Evolutionary conservation across 495 filamentous ascomycete species (phyloP).

Genomic region (Daldinia loculata): DNA sequence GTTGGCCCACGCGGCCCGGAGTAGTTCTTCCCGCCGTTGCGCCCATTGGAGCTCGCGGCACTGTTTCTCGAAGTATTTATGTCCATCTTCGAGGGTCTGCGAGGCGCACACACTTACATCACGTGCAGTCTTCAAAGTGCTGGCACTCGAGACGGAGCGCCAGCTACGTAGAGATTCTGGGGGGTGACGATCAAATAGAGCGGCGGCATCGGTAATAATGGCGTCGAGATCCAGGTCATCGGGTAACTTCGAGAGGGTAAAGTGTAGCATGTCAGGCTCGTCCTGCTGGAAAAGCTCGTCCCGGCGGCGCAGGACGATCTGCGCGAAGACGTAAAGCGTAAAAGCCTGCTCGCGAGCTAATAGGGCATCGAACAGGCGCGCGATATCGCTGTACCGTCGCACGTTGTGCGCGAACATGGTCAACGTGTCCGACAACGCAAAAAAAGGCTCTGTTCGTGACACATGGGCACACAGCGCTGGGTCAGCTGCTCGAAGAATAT

Average conservation of each 20-base stretch:
- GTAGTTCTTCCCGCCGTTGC: constrained; percentile 64
- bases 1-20: constrained; percentile 66
- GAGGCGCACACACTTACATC: constrained; percentile 50
- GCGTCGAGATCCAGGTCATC: constrained; percentile 82
- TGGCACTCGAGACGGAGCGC: constrained; percentile 72
- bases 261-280: constrained; percentile 95
- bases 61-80: constrained; percentile 70
- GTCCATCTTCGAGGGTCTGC: constrained; percentile 63
- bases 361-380: constrained; percentile 89
- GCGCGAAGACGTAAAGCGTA: constrained; percentile 88
- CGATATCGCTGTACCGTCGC: constrained; percentile 82
- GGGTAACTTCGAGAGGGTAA: constrained; percentile 86
- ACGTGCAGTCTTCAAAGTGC: constrained; percentile 84
- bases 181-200: constrained; percentile 70
- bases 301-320: constrained; percentile 81
- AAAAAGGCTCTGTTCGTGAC: constrained; percentile 82
- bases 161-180: constrained; percentile 79
- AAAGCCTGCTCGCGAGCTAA: constrained; percentile 86
- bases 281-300: constrained; percentile 86
- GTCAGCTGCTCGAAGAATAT: constrained; percentile 76
- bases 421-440: constrained; percentile 87
- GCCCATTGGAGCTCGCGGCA: constrained; percentile 69
- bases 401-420: constrained; percentile 98
- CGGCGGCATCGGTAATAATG: constrained; percentile 70
- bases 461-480: constrained; percentile 74